Conservation (phyloP, 192 early-diverging fungal genomes). For the Linnemannia elongata region DNA sequence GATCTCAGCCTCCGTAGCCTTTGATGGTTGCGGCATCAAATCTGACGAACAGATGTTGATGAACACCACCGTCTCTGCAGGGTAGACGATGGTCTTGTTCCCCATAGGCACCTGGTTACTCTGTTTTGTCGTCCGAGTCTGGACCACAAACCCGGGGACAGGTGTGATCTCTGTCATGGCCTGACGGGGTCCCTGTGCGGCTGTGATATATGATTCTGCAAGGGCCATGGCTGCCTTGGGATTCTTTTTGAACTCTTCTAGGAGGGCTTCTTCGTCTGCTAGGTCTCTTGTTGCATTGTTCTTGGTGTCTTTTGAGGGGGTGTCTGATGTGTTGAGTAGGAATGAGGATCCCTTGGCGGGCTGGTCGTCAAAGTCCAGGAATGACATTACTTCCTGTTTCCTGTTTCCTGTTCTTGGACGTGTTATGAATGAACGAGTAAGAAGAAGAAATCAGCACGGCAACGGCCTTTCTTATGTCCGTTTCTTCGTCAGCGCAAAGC, state of each 20-base stretch:
- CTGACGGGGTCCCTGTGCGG: constrained; percentile 40
- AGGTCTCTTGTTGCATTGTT: constrained; percentile 15
- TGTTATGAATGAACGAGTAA: neutral
- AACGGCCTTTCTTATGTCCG: neutral
- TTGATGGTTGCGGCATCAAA: constrained; percentile 66
- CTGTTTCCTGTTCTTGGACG: no score
- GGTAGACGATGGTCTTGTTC: constrained; percentile 41
- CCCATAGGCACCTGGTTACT: constrained; percentile 18
- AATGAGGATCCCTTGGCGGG: constrained; percentile 7
- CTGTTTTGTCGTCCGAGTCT: constrained; percentile 51
- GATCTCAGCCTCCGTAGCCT: constrained; percentile 74
- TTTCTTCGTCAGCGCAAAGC: neutral
- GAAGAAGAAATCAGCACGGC: neutral
- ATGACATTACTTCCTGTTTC: constrained; percentile 28
- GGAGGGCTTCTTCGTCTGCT: constrained; percentile 46
- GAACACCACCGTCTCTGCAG: constrained; percentile 63
- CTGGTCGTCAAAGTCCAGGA: constrained; percentile 34
- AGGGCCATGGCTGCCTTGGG: constrained; percentile 55
- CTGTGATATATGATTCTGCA: constrained; percentile 29
- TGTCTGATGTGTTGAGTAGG: constrained; percentile 17
- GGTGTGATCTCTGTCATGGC: constrained; percentile 60
- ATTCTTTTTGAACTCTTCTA: constrained; percentile 55
- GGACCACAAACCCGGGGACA: constrained; percentile 68
- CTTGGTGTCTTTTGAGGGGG: neutral
- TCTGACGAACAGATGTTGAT: constrained; percentile 76